Percentiles rank a stretch among this genome's conserved stretches.
Evolutionary conservation across 2,329 filamentous ascomycete genomes (phyloP).

Genomic region (Cladosporium cucumerinum): DNA sequence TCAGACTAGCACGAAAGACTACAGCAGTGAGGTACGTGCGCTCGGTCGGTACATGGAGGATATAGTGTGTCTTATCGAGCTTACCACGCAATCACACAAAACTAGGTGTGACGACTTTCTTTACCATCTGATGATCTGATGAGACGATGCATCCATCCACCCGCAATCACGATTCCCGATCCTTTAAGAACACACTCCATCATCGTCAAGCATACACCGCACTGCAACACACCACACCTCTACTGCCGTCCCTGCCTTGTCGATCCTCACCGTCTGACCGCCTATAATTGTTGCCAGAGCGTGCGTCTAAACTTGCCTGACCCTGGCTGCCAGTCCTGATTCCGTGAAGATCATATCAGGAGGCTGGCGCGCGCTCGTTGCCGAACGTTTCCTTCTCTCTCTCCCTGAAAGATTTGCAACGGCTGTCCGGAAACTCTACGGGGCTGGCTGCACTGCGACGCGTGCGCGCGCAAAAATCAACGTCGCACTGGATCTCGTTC

Average conservation of each 20-base stretch:
- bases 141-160: not conserved
- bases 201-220: not conserved
- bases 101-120: not conserved
- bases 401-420: slow-evolving; percentile 3
- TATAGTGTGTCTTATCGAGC: not conserved
- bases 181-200: not conserved
- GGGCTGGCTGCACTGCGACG: not conserved
- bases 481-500: not conserved
- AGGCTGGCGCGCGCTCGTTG: not conserved
- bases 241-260: not conserved
- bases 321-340: not conserved
- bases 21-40: not conserved
- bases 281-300: not conserved
- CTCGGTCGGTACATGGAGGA: not conserved
- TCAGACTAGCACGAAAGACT: not conserved
- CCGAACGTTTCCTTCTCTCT: not conserved
- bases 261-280: not conserved
- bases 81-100: not conserved
- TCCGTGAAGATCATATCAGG: slow-evolving; percentile 13
- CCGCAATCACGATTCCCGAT: not conserved
- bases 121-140: not conserved
- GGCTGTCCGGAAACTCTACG: not conserved
- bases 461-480: not conserved
- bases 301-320: not conserved
- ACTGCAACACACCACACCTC: not conserved